A percentile compares a stretch with the other conserved stretches of the same genome.
phyloP scores from a whole-genome alignment of 345 rosid species.

The Cardamine resedifolia region DNA sequence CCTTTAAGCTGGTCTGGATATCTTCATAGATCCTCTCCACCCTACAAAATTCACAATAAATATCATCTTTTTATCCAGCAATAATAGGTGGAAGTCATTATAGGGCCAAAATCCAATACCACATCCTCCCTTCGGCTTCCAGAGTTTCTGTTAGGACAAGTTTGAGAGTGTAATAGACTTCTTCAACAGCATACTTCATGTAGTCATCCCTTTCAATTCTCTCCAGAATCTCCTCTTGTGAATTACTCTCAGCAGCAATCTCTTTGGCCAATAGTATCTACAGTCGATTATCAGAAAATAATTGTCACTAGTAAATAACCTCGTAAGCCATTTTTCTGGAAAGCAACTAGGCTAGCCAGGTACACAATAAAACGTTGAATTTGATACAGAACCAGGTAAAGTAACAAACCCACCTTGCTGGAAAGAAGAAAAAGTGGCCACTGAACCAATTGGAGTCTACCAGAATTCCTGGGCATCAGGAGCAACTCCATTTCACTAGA shows the following conservation, averaged over 20 bases:
- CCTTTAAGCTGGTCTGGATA: conserved; percentile 53
- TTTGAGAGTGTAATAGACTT: conserved; percentile 65
- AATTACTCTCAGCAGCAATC: conserved; percentile 68
- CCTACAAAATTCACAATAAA: conserved; percentile 50
- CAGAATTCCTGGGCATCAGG: conserved; percentile 91
- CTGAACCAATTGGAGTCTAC: conserved; percentile 74
- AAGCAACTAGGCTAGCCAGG: conserved; percentile 7
- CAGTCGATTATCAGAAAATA: conserved; percentile 1
- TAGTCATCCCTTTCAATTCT: conserved; percentile 80
- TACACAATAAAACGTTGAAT: not conserved
- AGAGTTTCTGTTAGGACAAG: conserved; percentile 67
- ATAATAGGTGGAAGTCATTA: conserved; percentile 15
- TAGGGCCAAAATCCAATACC: conserved; percentile 49
- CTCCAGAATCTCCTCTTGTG: conserved; percentile 88
- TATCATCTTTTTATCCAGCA: conserved; percentile 8
- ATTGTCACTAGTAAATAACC: not conserved
- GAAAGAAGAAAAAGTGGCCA: conserved; percentile 99
- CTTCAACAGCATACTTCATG: conserved; percentile 96
- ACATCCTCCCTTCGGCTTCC: conserved; percentile 87
- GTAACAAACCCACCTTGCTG: conserved; percentile 70
- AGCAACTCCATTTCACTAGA: conserved; percentile 91
- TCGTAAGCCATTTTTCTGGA: conserved; percentile 7
- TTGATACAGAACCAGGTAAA: conserved; percentile 1
- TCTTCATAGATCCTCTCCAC: conserved; percentile 78
- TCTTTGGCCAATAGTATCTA: conserved; percentile 92